Conservation (phyloP, 2,329 filamentous ascomycete species). For the Penicillium sp. region DNA sequence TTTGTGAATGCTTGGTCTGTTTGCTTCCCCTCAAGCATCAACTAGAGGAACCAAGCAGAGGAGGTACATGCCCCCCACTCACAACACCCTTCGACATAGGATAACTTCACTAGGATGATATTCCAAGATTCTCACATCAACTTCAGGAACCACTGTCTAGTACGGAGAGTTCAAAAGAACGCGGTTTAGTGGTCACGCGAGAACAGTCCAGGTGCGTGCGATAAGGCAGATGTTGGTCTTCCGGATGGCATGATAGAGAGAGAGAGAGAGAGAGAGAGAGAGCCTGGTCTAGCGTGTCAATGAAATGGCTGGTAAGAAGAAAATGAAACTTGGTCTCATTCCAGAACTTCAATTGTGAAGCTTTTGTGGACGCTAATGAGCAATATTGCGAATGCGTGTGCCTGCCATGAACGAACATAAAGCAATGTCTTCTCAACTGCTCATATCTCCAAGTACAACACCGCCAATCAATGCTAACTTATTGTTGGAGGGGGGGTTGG, state of each 20-base stretch:
- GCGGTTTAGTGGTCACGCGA: constrained; percentile 37
- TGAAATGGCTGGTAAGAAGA: constrained; percentile 6
- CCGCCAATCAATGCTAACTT: constrained; percentile 13
- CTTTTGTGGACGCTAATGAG: constrained; percentile 20
- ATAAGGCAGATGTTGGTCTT: background rate
- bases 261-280: background rate
- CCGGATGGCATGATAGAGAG: constrained; percentile 4
- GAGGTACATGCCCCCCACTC: constrained; percentile 88
- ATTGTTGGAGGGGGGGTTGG: constrained; percentile 53
- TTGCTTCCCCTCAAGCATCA: constrained; percentile 13
- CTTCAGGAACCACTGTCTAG: constrained; percentile 57
- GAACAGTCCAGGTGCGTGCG: background rate
- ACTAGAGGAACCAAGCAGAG: constrained; percentile 55
- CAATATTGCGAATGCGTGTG: constrained; percentile 14
- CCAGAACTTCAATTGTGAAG: constrained; percentile 23
- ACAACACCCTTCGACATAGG: constrained; percentile 73
- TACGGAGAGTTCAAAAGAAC: constrained; percentile 58
- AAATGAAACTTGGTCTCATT: constrained; percentile 22
- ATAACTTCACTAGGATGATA: constrained; percentile 1
- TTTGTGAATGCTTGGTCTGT: background rate
- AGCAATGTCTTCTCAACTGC: constrained; percentile 4
- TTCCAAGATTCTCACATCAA: constrained; percentile 18
- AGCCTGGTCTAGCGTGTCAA: constrained; percentile 10
- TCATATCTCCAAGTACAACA: constrained; percentile 9
- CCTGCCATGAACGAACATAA: constrained; percentile 10